Conservation (phyloP, 495 filamentous ascomycete genomes). For the Immersiella caudata region DNA sequence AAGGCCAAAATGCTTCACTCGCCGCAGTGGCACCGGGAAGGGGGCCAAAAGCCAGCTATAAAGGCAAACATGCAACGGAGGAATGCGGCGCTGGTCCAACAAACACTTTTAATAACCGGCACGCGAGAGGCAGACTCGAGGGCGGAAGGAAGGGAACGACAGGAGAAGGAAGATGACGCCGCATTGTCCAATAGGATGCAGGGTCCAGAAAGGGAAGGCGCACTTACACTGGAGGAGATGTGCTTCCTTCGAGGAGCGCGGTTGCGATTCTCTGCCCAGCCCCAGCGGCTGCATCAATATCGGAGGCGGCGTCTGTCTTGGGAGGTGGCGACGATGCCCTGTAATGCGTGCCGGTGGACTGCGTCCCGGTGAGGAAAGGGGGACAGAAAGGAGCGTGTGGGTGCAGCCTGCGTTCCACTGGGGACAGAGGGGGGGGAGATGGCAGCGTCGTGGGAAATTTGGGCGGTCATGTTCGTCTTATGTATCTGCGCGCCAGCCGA, state of each 20-base stretch:
- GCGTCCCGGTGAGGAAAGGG: neutral
- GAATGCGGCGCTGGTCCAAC: slow-evolving; percentile 19
- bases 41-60: slow-evolving; percentile 1
- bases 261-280: slow-evolving; percentile 5
- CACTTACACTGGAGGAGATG: slow-evolving; percentile 14
- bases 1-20: neutral
- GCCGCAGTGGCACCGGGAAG: slow-evolving; percentile 14
- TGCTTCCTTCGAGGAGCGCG: neutral
- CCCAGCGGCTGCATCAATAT: slow-evolving; percentile 7
- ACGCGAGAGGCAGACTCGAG: neutral
- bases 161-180: neutral
- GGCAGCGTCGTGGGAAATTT: neutral
- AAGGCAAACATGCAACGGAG: slow-evolving; percentile 9
- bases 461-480: slow-evolving; percentile 27
- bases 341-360: neutral
- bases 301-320: slow-evolving; percentile 1
- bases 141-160: neutral
- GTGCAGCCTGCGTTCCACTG: slow-evolving; percentile 20
- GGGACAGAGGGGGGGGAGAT: neutral
- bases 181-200: slow-evolving; percentile 23
- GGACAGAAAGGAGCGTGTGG: slow-evolving; percentile 13
- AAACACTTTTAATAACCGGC: slow-evolving; percentile 6
- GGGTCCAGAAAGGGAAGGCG: slow-evolving; percentile 4
- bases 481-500: slow-evolving; percentile 13
- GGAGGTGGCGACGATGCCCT: neutral